Conservation (phyloP, 1,284 basidiomycete species). For the Neonothopanus nambi region DNA sequence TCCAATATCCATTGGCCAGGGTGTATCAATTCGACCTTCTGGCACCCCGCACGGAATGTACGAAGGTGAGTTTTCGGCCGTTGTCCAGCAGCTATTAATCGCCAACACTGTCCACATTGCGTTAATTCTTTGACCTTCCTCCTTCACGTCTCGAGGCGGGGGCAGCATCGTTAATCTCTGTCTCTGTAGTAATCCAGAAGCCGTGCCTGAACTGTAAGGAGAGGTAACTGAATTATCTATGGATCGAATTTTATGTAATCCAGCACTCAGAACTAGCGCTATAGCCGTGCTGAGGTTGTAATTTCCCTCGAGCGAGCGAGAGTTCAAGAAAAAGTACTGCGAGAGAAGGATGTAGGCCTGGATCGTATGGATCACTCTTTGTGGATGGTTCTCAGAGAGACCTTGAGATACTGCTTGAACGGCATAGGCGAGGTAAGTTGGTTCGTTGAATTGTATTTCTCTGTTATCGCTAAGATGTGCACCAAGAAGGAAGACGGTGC, state of each 20-base stretch:
- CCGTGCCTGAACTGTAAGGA: neutral
- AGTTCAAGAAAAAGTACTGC: slow-evolving; percentile 12
- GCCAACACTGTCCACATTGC: slow-evolving; percentile 17
- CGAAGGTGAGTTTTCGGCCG: slow-evolving; percentile 12
- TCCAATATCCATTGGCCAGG: slow-evolving; percentile 15
- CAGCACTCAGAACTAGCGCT: slow-evolving; percentile 13
- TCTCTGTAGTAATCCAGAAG: neutral
- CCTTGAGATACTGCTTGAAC: slow-evolving; percentile 7
- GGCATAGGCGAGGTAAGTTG: neutral
- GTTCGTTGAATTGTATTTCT: neutral
- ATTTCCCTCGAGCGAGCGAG: slow-evolving; percentile 8
- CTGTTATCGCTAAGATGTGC: neutral
- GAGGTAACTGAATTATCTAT: neutral
- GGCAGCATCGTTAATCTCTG: neutral
- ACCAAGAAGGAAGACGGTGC: slow-evolving; percentile 10
- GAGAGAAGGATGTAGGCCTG: slow-evolving; percentile 14
- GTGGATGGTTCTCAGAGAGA: slow-evolving; percentile 8
- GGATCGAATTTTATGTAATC: slow-evolving; percentile 12
- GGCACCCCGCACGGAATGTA: neutral
- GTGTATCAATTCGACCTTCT: slow-evolving; percentile 15
- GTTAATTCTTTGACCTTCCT: slow-evolving; percentile 15
- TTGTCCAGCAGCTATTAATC: slow-evolving; percentile 15
- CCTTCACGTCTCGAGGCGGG: neutral
- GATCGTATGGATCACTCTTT: slow-evolving; percentile 11
- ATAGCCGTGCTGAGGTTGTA: slow-evolving; percentile 15